Percentiles rank a stretch among this genome's conserved stretches.
Conservation (phyloP, 768 basidiomycete species). For the Boletus insuetus region DNA sequence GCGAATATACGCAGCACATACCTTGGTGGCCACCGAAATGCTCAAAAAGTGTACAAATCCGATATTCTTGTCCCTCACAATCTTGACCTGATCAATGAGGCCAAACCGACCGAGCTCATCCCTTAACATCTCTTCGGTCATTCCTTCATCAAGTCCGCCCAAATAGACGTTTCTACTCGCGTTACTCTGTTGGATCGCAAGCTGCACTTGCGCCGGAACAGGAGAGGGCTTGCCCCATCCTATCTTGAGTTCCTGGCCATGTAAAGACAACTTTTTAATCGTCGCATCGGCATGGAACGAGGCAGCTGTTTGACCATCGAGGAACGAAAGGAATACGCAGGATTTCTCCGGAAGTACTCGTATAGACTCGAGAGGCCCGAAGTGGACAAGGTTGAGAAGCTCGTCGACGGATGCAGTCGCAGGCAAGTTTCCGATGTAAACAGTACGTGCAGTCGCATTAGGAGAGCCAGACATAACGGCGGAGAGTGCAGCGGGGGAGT, state of each 20-base stretch:
- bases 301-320: conserved; percentile 88
- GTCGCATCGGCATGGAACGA: conserved; percentile 97
- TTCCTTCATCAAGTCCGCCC: conserved; percentile 85
- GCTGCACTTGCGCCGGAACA: conserved; percentile 80
- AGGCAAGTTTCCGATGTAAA: conserved; percentile 96
- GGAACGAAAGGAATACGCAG: conserved; percentile 97
- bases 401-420: conserved; percentile 96
- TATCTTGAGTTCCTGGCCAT: conserved; percentile 96
- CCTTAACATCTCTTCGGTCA: conserved; percentile 88
- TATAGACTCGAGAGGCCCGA: conserved; percentile 93
- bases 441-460: conserved; percentile 74
- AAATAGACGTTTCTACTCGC: conserved; percentile 97
- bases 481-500: conserved; percentile 75
- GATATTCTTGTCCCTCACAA: conserved; percentile 98
- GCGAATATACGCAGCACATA: conserved; percentile 32
- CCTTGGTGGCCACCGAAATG: conserved; percentile 94
- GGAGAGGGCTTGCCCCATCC: conserved; percentile 97
- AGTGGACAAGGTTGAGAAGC: conserved; percentile 95
- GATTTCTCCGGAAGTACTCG: conserved; percentile 95
- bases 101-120: conserved; percentile 93
- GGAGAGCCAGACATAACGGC: conserved; percentile 66
- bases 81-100: conserved; percentile 98
- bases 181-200: conserved; percentile 88
- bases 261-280: conserved; percentile 89
- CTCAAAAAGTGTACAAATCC: conserved; percentile 98